phyloP scores from a whole-genome alignment of 106 monocot genomes.

The Xerophyta viscosa region DNA sequence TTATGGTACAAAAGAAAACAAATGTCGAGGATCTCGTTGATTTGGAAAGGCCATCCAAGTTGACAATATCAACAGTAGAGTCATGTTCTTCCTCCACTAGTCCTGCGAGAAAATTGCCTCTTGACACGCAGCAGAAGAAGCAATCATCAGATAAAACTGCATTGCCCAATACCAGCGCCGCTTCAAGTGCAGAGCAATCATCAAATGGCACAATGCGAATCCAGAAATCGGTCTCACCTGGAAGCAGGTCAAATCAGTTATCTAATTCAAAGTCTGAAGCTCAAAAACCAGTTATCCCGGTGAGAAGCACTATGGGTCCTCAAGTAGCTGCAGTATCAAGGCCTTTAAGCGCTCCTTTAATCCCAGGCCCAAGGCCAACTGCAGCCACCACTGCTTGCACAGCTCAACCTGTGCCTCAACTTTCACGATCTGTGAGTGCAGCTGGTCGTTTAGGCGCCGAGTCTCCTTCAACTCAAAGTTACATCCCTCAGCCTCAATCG shows the following conservation, averaged over 20 bases:
- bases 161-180: background rate
- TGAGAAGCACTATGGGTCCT: constrained; percentile 18
- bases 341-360: constrained; percentile 74
- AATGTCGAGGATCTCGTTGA: constrained; percentile 28
- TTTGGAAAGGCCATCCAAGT: constrained; percentile 16
- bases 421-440: constrained; percentile 61
- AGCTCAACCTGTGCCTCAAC: constrained; percentile 28
- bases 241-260: constrained; percentile 12
- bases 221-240: constrained; percentile 1
- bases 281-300: constrained; percentile 19
- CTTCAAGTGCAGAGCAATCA: constrained; percentile 7
- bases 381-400: constrained; percentile 19
- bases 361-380: constrained; percentile 47
- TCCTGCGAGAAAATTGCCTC: constrained; percentile 19
- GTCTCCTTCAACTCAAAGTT: constrained; percentile 31
- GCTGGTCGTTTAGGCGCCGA: constrained; percentile 47
- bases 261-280: constrained; percentile 30
- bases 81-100: constrained; percentile 23
- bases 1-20: no score
- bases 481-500: no score
- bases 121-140: constrained; percentile 13
- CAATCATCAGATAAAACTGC: constrained; percentile 5
- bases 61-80: constrained; percentile 16
- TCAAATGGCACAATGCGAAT: constrained; percentile 10
- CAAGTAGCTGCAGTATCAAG: constrained; percentile 34